A percentile compares a stretch with the other conserved stretches of the same genome.
These are phyloP conservation scores for Trichoderma sp. DNA, from an alignment of 2,329 filamentous ascomycete species.

Conservation along the genomic window DNA sequence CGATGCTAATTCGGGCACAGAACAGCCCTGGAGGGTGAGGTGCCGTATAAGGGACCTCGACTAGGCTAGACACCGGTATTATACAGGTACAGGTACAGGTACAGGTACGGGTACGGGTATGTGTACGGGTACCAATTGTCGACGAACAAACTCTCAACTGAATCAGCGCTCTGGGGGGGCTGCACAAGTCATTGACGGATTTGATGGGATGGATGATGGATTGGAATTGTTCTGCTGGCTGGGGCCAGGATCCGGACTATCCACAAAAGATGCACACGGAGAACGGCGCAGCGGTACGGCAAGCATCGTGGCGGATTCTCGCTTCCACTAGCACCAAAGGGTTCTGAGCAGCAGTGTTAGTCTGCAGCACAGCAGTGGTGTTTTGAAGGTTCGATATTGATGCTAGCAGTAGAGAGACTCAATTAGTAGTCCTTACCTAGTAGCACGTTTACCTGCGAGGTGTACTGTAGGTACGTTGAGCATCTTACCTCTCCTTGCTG, in stretches of 20 bases:
- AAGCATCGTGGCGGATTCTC: background rate
- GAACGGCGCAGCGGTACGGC: constrained; percentile 1
- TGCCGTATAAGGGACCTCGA: too few species aligned
- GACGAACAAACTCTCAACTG: too few species aligned
- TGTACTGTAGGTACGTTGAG: too few species aligned
- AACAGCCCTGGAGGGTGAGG: background rate
- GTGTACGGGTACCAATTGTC: too few species aligned
- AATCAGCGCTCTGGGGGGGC: background rate
- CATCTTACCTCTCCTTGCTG: too few species aligned
- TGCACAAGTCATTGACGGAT: background rate
- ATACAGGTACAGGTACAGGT: too few species aligned
- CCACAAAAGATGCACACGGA: background rate
- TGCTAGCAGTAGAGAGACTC: background rate
- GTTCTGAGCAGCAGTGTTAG: constrained; percentile 1
- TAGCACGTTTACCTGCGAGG: too few species aligned
- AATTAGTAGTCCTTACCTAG: too few species aligned
- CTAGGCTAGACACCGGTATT: too few species aligned
- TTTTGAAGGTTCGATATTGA: background rate
- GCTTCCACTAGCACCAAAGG: background rate
- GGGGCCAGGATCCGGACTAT: background rate
- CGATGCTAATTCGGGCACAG: background rate
- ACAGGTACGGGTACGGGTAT: too few species aligned
- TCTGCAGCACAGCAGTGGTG: background rate
- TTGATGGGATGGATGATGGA: background rate
- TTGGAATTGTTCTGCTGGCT: background rate